Conservation (phyloP, 2,329 filamentous ascomycete genomes). For the Chaetomiaceae sp. region DNA sequence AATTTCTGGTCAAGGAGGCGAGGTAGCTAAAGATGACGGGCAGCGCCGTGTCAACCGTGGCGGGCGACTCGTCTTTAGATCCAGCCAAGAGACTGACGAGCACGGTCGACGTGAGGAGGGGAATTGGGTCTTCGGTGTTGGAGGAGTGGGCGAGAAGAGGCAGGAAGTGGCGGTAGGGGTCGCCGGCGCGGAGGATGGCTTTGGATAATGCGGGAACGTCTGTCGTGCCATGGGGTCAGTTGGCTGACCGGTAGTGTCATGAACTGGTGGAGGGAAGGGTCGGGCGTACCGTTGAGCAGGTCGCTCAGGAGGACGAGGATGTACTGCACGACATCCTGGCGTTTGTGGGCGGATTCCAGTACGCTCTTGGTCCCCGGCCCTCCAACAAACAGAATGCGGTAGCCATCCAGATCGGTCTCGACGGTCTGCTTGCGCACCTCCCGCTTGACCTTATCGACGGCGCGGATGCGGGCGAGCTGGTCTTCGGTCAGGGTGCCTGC, state of each 20-base stretch:
- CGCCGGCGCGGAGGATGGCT: slow-evolving; percentile 67
- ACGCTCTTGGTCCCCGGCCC: slow-evolving; percentile 65
- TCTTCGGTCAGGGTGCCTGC: slow-evolving; percentile 90
- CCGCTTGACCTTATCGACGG: slow-evolving; percentile 92
- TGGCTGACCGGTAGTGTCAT: not conserved
- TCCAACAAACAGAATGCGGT: slow-evolving; percentile 76
- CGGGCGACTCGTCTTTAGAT: slow-evolving; percentile 56
- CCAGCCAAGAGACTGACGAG: slow-evolving; percentile 73
- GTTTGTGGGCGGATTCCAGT: slow-evolving; percentile 78
- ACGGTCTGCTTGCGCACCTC: slow-evolving; percentile 82
- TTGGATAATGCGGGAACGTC: slow-evolving; percentile 75
- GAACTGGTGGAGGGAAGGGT: slow-evolving; percentile 5
- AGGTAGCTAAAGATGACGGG: slow-evolving; percentile 83
- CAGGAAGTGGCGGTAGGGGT: slow-evolving; percentile 79
- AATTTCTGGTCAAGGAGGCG: slow-evolving; percentile 74
- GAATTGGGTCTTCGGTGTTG: slow-evolving; percentile 70
- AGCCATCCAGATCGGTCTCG: slow-evolving; percentile 73
- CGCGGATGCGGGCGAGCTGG: slow-evolving; percentile 92
- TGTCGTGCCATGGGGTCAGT: slow-evolving; percentile 36
- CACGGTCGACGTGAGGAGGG: slow-evolving; percentile 83
- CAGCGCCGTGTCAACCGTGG: slow-evolving; percentile 68
- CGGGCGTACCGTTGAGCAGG: slow-evolving; percentile 69
- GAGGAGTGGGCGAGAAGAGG: slow-evolving; percentile 78
- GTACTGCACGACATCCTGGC: slow-evolving; percentile 90
- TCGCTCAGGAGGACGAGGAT: slow-evolving; percentile 86